Evolutionary conservation across 1,284 basidiomycete species (phyloP), one percentile per base, ranked within the genome.

Genomic region (Flammula alnicola): DNA sequence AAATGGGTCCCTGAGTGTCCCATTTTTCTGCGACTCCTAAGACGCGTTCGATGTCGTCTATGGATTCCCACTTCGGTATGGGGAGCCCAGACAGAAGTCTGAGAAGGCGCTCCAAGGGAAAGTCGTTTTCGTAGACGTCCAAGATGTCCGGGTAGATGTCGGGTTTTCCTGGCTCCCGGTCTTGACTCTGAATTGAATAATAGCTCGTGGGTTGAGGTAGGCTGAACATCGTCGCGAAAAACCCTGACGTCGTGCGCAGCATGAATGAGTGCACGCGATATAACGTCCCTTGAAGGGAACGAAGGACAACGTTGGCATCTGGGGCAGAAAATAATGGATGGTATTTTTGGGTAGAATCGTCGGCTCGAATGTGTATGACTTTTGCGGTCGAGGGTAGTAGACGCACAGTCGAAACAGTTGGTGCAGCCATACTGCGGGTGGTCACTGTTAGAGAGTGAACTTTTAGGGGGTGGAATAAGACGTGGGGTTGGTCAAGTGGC

Each of bases 161-260:
- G 3, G 29, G 19, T 46, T 52, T 48, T 39, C 35, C 29, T 25
- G 20, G 37, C 20, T 33, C 12, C 16, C 44, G 30, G 9, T 35
- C 39, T 5, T 47, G 43, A 31, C 27, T 39, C 49, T 52, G 14
- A 10, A 49, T 12, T 26, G 36, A 25, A 9, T 11, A n/a, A 5
- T 31, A 27, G 22, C 5, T 25, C 30, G 46, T 42, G 3, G 71
- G 70, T 46, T 72, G 71, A 3, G 76, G 75, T 22, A 78, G 66
- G 35, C 68, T 67, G 52, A 77, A 71, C 69, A 80, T 72, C 1
- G 70, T 71, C 38, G 64, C 54, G 62, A 78, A 78, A 22, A 77
- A 61, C 1, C 67, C 70, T 2, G 74, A 77, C 4, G 73, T 68
- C 5, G 61, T 65, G 45, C 66, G 65, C 14, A 79, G 66, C 11